Percentiles rank a stretch among this genome's conserved stretches.
Conservation (phyloP, 345 rosid species). For the Populus deltoides region DNA sequence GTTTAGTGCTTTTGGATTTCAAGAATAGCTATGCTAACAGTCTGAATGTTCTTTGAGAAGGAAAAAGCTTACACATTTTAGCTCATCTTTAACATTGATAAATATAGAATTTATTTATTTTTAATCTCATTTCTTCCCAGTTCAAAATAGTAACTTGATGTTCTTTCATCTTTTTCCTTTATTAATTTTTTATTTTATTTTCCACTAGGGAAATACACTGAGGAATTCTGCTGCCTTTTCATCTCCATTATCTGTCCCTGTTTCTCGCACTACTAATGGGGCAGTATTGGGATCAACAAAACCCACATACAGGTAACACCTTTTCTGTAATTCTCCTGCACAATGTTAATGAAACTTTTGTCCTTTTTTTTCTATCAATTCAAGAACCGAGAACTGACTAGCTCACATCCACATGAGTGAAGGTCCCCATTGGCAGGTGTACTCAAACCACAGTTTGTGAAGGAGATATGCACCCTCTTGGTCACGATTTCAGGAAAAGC, state of each 20-base stretch:
- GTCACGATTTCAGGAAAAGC: slow-evolving; percentile 48
- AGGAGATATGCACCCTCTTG: slow-evolving; percentile 58
- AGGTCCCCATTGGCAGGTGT: slow-evolving; percentile 62
- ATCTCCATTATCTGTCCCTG: slow-evolving; percentile 31
- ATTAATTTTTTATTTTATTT: neutral
- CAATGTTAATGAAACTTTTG: slow-evolving; percentile 5
- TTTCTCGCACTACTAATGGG: slow-evolving; percentile 32
- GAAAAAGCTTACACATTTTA: neutral
- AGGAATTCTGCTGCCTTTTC: slow-evolving; percentile 30
- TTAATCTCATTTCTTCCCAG: neutral
- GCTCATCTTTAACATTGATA: neutral
- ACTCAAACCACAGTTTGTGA: slow-evolving; percentile 50
- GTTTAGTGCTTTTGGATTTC: neutral
- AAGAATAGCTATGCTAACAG: neutral
- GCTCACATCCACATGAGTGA: slow-evolving; percentile 16
- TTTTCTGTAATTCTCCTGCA: neutral
- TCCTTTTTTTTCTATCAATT: neutral
- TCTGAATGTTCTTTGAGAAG: neutral
- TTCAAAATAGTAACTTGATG: neutral
- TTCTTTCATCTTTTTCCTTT: neutral
- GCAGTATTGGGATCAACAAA: slow-evolving; percentile 35
- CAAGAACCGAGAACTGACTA: slow-evolving; percentile 27
- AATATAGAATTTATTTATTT: neutral
- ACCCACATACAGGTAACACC: slow-evolving; percentile 47
- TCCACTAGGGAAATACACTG: slow-evolving; percentile 11